phyloP scores from a whole-genome alignment of 176 grass and related monocot species.

The Oryza coarctata region DNA sequence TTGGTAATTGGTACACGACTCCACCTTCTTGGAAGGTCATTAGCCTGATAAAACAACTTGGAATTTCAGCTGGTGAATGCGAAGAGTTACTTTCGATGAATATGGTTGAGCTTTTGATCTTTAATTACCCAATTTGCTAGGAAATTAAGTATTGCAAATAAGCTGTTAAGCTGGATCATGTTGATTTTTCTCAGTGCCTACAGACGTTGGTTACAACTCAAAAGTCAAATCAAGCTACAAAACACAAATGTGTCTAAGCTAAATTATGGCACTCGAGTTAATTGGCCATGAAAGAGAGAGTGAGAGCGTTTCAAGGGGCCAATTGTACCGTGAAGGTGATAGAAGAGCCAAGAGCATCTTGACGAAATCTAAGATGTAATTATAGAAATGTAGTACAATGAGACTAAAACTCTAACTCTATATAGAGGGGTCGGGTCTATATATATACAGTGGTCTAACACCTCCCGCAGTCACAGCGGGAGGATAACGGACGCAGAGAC shows the following conservation, averaged over 20 bases:
- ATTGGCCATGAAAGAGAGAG: not conserved
- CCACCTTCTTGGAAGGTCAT: not conserved
- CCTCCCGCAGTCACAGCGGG: too few relatives aligned
- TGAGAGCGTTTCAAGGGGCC: slow-evolving; percentile 9
- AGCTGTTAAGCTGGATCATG: slow-evolving; percentile 8
- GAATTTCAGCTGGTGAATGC: slow-evolving; percentile 31
- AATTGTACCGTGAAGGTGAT: not conserved
- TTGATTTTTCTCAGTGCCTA: slow-evolving; percentile 5
- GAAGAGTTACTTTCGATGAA: slow-evolving; percentile 41
- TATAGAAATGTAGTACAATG: too few relatives aligned
- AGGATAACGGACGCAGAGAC: too few relatives aligned
- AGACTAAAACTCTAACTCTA: too few relatives aligned
- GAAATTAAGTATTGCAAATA: slow-evolving; percentile 22
- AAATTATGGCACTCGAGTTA: not conserved
- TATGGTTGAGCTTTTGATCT: slow-evolving; percentile 37
- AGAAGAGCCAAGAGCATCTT: not conserved
- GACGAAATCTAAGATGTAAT: slow-evolving; percentile 10
- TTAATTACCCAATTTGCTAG: slow-evolving; percentile 25
- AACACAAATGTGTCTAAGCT: slow-evolving; percentile 9
- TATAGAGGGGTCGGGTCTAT: too few relatives aligned
- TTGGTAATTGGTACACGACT: not conserved
- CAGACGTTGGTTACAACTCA: slow-evolving; percentile 4
- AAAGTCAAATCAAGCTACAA: slow-evolving; percentile 18
- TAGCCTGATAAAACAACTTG: slow-evolving; percentile 25
- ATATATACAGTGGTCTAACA: too few relatives aligned